Evolutionary conservation across 257 asterid species (phyloP), one percentile per base, ranked within the genome.

Genomic region (Solanum lignicaule): DNA sequence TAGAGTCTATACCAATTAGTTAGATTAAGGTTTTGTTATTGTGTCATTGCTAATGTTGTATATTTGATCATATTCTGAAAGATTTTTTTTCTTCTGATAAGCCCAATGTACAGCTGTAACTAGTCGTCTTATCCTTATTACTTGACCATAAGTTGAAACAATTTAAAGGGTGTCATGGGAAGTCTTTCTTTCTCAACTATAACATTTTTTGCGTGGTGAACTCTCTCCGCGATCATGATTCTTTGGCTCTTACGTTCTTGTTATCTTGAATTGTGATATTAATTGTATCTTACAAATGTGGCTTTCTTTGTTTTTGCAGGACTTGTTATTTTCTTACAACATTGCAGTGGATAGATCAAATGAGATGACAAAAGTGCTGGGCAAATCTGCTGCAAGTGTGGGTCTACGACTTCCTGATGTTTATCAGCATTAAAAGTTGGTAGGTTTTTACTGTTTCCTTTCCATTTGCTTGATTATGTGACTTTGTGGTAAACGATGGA

Each of bases 361-460:
- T 18, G 98, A 95, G 91, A 93, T 97, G 98, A 93, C 93, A 88
- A 94, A 86, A 82, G 87, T 93, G 81, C 92, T 97, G 6, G 92
- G 94, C 18, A 97, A 93, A 92, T 97, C 98, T 89, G 99, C 98
- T 84, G 93, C 98, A 36, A 95, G 98, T 29, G 99, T 97, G n/a
- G 99, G 98, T 87, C 98, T 97, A 83, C 93, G 87, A 87, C 98
- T 97, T 89, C 98, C 98, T 29, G 93, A 95, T 5, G 96, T 86
- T 83, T 95, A 95, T 90, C 90, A 91, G 94, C 82, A 93, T 25
- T 95, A 90, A 93, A 87, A 58, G 83, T 27, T 48, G 91, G 94
- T 92, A 76, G 88, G 92, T 72, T 84, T 71, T 43, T 15, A 8
- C 20, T 18, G 32, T 27, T 78, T 7, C 27, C 29, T 15, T 39